phyloP scores from a whole-genome alignment of 768 basidiomycete species.

The Boletus tomentosulus region DNA sequence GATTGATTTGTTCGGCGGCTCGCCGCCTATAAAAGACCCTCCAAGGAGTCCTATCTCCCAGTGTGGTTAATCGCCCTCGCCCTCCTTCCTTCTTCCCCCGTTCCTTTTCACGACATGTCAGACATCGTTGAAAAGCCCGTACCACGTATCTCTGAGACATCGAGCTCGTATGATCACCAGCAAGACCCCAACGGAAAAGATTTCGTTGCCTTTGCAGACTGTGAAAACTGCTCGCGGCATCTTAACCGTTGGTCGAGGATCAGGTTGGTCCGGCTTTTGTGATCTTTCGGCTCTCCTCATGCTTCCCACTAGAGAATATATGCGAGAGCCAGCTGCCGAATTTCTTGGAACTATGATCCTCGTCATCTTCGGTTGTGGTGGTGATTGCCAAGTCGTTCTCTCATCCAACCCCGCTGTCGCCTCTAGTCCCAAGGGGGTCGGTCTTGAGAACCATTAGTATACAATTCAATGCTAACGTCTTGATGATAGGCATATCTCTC shows the following conservation, averaged over 20 bases:
- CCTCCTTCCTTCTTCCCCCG: neutral
- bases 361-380: conserved; percentile 56
- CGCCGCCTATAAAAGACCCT: conserved; percentile 22
- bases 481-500: conserved; percentile 21
- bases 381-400: conserved; percentile 53
- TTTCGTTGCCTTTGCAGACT: conserved; percentile 21
- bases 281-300: conserved; percentile 1
- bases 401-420: conserved; percentile 44
- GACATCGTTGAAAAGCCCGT: conserved; percentile 13
- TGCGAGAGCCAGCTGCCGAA: conserved; percentile 62
- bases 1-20: neutral
- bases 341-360: conserved; percentile 58
- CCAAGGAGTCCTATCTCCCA: neutral
- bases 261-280: conserved; percentile 35
- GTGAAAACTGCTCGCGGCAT: conserved; percentile 34
- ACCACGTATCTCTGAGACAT: conserved; percentile 20
- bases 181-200: conserved; percentile 3
- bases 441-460: conserved; percentile 17
- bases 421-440: conserved; percentile 51
- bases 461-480: neutral
- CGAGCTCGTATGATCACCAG: conserved; percentile 10
- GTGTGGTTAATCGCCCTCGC: neutral
- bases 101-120: conserved; percentile 18
- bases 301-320: conserved; percentile 31
- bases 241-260: conserved; percentile 55